Conservation (phyloP, 306 rosid species). For the Canavalia gladiata region DNA sequence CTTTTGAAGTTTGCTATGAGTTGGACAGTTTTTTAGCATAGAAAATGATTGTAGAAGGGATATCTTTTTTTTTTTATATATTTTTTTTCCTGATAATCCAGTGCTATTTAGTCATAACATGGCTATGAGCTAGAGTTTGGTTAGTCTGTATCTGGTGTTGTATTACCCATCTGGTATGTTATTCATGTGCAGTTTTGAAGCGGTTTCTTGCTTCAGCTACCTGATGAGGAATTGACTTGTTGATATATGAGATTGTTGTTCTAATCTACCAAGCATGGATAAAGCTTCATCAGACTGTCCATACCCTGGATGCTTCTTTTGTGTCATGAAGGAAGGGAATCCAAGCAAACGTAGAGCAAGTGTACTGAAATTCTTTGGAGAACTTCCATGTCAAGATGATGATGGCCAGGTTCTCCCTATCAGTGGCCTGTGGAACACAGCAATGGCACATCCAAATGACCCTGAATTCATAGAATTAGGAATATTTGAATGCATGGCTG, state of each 20-base stretch:
- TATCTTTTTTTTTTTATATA: neutral
- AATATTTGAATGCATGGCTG: conserved; percentile 96
- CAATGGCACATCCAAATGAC: conserved; percentile 99
- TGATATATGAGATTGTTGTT: conserved; percentile 45
- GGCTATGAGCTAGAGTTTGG: neutral
- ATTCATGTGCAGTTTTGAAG: conserved; percentile 53
- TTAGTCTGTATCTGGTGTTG: conserved; percentile 16
- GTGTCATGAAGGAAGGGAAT: conserved; percentile 99
- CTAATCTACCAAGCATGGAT: conserved; percentile 68
- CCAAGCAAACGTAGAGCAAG: conserved; percentile 94
- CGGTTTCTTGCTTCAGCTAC: conserved; percentile 50
- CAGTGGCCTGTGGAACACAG: conserved; percentile 99
- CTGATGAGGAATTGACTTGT: conserved; percentile 52
- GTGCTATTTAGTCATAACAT: neutral
- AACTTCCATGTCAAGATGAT: conserved; percentile 93
- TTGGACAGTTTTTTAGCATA: neutral
- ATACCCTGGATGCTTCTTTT: conserved; percentile 98
- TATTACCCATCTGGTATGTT: conserved; percentile 38
- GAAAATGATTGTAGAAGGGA: neutral
- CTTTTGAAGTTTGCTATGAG: neutral
- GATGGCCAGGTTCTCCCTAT: conserved; percentile 99
- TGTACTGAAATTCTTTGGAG: conserved; percentile 88
- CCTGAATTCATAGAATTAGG: conserved; percentile 94
- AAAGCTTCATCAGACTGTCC: conserved; percentile 92
- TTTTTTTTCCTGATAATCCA: neutral